Conservation (phyloP, 768 basidiomycete genomes). For the Baorangia bicolor region DNA sequence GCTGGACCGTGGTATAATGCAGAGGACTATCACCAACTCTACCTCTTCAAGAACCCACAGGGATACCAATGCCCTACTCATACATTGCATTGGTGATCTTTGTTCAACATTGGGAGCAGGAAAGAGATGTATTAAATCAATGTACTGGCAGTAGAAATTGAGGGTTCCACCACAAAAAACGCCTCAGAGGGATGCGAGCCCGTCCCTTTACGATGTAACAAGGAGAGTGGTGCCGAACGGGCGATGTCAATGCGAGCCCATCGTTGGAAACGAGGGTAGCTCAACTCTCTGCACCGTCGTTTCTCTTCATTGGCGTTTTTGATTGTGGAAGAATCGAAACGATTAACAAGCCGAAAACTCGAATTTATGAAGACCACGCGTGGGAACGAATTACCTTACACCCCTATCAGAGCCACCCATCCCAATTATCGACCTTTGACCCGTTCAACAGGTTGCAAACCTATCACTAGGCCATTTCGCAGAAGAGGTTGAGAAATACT, state of each 20-base stretch:
- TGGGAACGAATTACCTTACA: conserved; percentile 24
- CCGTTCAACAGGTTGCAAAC: no score
- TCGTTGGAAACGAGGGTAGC: conserved; percentile 38
- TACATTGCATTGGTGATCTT: conserved; percentile 68
- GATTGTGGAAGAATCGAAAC: conserved; percentile 47
- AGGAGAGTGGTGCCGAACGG: conserved; percentile 62
- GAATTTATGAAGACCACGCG: conserved; percentile 2
- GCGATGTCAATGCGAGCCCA: conserved; percentile 57
- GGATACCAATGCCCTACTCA: conserved; percentile 96
- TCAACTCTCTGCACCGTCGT: conserved; percentile 58
- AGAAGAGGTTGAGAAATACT: background rate
- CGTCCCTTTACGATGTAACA: conserved; percentile 62
- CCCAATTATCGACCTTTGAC: no score
- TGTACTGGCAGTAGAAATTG: background rate
- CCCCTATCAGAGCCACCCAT: background rate
- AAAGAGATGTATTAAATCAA: background rate
- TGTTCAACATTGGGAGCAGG: no score
- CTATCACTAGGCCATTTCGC: background rate
- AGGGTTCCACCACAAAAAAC: conserved; percentile 28
- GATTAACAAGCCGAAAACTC: background rate
- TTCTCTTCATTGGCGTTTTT: conserved; percentile 53
- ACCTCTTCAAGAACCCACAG: conserved; percentile 72
- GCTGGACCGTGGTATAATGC: conserved; percentile 81
- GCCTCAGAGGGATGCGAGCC: conserved; percentile 54
- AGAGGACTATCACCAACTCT: conserved; percentile 82